These are phyloP conservation scores for Candida sphagnicola DNA, from an alignment of 805 yeast genomes.

Conservation along the genomic window DNA sequence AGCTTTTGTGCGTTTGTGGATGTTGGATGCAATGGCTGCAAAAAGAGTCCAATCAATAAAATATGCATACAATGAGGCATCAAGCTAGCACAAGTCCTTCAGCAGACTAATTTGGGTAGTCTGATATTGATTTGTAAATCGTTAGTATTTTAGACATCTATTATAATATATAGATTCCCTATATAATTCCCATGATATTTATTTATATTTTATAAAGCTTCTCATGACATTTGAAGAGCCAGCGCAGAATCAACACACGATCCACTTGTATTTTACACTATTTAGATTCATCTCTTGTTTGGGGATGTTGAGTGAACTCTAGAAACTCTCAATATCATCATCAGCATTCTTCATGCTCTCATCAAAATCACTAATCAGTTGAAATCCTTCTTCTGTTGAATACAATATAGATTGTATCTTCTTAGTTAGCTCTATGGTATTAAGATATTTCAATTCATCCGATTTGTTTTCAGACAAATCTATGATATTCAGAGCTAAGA, in stretches of 20 bases:
- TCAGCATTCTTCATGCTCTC: constrained; percentile 7
- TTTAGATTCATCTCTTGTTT: no score
- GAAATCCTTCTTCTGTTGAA: constrained; percentile 81
- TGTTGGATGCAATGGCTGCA: no score
- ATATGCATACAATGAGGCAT: no score
- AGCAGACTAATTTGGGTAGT: no score
- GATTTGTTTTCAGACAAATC: constrained; percentile 23
- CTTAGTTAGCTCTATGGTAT: constrained; percentile 28
- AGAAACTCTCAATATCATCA: not conserved
- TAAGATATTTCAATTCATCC: constrained; percentile 37
- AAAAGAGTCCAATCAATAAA: no score
- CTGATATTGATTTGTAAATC: no score
- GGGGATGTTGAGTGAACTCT: not conserved
- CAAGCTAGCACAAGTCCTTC: no score
- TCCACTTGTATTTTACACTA: no score
- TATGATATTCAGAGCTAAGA: constrained; percentile 56
- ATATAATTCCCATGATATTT: not conserved
- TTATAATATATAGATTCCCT: not conserved
- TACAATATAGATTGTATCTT: constrained; percentile 76
- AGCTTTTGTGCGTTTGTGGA: no score
- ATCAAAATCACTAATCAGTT: constrained; percentile 42
- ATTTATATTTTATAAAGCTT: no score
- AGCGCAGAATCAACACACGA: not conserved
- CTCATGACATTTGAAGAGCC: not conserved
- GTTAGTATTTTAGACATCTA: not conserved